Base-by-base conservation (phyloP, 2,329 filamentous ascomycete species). In the Penicillium sp. region DNA sequence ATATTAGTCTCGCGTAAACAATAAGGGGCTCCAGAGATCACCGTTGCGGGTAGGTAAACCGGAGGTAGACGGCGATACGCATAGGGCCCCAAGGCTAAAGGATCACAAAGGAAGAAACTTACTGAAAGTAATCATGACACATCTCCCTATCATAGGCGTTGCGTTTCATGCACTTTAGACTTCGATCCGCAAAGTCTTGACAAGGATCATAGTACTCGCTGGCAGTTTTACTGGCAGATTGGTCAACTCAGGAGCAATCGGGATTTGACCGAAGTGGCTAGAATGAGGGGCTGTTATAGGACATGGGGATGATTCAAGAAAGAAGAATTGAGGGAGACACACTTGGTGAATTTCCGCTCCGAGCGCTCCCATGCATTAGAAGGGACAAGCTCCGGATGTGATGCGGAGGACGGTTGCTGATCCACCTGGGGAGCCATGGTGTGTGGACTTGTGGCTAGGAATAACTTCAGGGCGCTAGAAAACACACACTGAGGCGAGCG, bases 101-200 rank as follows among this genome's bases (percentile, higher is more conserved):
- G 23, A 17, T 46, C 26, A n/a, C 19, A 47, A 19, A 46, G 35
- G 45, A 35, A 7, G 29, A 21, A 30, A 69, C 91, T 79, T 76
- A 97, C 93, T 97, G 92, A 75, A 99, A 98, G 75, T 96, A 98
- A 77, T 98, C 94, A 67, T 85, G 84, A 75, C 95, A 99, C 90
- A 98, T 91, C n/a, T 89, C 83, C 67, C 89, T 86, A 74, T 98
- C 92, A 15, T 91, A 93, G 23, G 86, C 89, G 76, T 99, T 99
- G 23, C 95, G 87, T 75, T 93, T 90, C 73, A 99, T 81, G 73
- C 95, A 99, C 76, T 88, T 89, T 69, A 97, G 89, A 78, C 93
- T 97, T 73, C 86, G 86, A 68, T 90, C 83, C 7, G 95, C 94
- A 5, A 92, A 92, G 71, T 97, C 94, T 76, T 98, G 94, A 78